A percentile compares a stretch with the other conserved stretches of the same genome.
phyloP scores from a whole-genome alignment of 768 basidiomycete genomes.

The Austroboletus eburneus region DNA sequence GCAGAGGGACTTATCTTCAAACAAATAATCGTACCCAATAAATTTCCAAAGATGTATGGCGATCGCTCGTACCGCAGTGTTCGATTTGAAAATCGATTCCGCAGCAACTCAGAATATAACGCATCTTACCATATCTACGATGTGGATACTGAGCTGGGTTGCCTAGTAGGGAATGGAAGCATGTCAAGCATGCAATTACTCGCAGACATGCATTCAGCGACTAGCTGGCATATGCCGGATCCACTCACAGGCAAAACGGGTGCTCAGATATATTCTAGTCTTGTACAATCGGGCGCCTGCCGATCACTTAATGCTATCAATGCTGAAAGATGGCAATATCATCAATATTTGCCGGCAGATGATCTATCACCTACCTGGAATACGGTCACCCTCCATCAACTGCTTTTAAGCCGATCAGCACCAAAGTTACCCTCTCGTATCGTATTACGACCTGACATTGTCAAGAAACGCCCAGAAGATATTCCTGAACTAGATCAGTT shows the following conservation, averaged over 20 bases:
- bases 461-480: too few species aligned
- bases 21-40: constrained; percentile 22
- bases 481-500: too few species aligned
- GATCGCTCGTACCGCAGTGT: not conserved
- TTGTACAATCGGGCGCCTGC: constrained; percentile 16
- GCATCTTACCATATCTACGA: not conserved
- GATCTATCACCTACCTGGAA: constrained; percentile 32
- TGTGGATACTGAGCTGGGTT: constrained; percentile 1
- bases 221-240: constrained; percentile 32
- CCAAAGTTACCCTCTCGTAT: not conserved
- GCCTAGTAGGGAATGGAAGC: constrained; percentile 19
- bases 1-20: constrained; percentile 24
- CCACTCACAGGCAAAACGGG: constrained; percentile 41
- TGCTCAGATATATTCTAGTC: constrained; percentile 37
- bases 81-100: not conserved
- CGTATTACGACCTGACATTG: not conserved
- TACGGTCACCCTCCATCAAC: not conserved
- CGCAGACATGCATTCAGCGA: constrained; percentile 41
- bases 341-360: too few species aligned
- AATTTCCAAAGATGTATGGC: too few species aligned
- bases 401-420: not conserved
- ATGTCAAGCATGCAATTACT: constrained; percentile 28
- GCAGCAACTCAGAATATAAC: not conserved
- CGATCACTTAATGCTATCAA: not conserved
- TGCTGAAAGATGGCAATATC: too few species aligned